These are phyloP conservation scores for Manihot esculenta DNA, from an alignment of 441 rosid species.

Conservation along the genomic window DNA sequence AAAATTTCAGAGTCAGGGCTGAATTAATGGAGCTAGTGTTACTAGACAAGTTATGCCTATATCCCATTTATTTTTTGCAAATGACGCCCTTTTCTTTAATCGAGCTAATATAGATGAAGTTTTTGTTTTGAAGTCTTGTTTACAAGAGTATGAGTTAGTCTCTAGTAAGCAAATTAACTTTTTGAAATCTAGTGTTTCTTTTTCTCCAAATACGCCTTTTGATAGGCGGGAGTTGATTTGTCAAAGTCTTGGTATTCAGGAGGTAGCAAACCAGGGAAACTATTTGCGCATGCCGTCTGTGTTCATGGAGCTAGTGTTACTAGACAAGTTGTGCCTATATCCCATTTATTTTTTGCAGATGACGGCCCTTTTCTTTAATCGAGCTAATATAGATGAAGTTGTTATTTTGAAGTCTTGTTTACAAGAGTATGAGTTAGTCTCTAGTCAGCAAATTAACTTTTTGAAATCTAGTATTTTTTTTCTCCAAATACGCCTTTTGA, in stretches of 20 bases:
- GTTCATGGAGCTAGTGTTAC: too few relatives aligned
- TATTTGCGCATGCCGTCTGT: not conserved
- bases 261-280: not conserved
- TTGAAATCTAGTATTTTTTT: not conserved
- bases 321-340: too few relatives aligned
- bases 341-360: not conserved
- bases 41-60: not conserved
- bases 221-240: too few relatives aligned
- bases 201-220: too few relatives aligned
- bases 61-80: too few relatives aligned
- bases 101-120: too few relatives aligned
- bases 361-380: not conserved
- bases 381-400: not conserved
- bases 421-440: not conserved
- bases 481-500: not conserved
- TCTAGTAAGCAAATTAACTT: too few relatives aligned
- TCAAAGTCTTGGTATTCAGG: not conserved
- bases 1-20: not conserved
- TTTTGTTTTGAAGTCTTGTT: too few relatives aligned
- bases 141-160: too few relatives aligned
- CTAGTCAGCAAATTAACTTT: not conserved
- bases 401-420: not conserved
- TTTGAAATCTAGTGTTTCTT: too few relatives aligned
- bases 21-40: not conserved
- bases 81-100: too few relatives aligned